A percentile compares a stretch with the other conserved stretches of the same genome.
Evolutionary conservation across 495 filamentous ascomycete genomes (phyloP).

Genomic region (Glonium stellatum): DNA sequence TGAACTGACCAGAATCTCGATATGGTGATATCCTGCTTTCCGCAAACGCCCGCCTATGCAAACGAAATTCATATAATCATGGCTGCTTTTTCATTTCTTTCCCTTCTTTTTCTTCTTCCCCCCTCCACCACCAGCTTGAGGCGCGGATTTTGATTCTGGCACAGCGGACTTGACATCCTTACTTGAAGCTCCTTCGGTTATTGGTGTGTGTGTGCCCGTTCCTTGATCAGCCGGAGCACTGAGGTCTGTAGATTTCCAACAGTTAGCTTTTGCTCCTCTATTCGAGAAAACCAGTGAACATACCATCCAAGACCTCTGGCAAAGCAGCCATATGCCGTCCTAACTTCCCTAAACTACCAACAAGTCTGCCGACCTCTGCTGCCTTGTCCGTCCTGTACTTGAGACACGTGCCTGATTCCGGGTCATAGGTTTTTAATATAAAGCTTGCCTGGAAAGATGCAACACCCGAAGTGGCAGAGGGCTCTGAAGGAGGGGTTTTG

Average conservation of each 20-base stretch:
- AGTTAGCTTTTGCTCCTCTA: background rate
- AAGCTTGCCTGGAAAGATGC: conserved; percentile 53
- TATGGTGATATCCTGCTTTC: background rate
- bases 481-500: conserved; percentile 11
- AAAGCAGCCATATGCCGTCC: conserved; percentile 59
- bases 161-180: conserved; percentile 4
- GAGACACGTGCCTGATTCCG: conserved; percentile 58
- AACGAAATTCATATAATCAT: background rate
- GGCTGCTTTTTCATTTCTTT: conserved; percentile 31
- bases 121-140: conserved; percentile 14
- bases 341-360: conserved; percentile 64
- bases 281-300: background rate
- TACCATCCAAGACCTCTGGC: conserved; percentile 38
- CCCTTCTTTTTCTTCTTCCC: conserved; percentile 41
- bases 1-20: background rate
- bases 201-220: conserved; percentile 10
- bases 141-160: conserved; percentile 7
- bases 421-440: conserved; percentile 85
- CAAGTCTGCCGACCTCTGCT: conserved; percentile 78
- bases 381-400: conserved; percentile 42
- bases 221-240: conserved; percentile 4
- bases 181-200: conserved; percentile 11
- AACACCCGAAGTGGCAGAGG: conserved; percentile 27
- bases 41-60: background rate
- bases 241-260: conserved; percentile 9